Base-by-base conservation (phyloP, 495 filamentous ascomycete species). In the Lasiosphaeria miniovina region DNA sequence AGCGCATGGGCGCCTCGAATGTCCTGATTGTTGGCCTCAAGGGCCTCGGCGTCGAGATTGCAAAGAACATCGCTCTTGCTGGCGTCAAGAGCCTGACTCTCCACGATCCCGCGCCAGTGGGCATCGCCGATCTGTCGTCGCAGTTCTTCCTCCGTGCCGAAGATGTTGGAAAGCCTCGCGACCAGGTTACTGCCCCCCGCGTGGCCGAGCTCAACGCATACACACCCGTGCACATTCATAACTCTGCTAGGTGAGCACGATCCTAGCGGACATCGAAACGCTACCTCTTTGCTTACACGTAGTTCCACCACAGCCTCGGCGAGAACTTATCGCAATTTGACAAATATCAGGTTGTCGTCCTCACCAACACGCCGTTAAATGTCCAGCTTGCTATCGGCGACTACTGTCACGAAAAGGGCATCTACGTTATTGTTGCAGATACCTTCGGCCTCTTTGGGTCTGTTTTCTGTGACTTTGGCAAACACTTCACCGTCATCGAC, bases 11-110 rank as follows among this genome's bases (percentile, higher is more conserved):
- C 71, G 89, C 91, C 52, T 98, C 95, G 24, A 92, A 98, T 72
- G 85, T 99, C 49, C 88, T 99, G 17, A 84, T 99, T 54, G 89
- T 91, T 54, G 95, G 95, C 55, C 76, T 97, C 64, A 91, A 92
- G 71, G 94, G 95, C 17, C 83, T 99, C 36, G 95, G 95, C 76
- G 92, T 96, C 52, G 95, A 99, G 76, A 96, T 99, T 68, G 93
- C 95, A 63, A 99, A 99, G 81, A 98, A 99, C 65, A 90, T 99
- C 70, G 95, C 94, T 36, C 89, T 99, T 64, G 95, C 95, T 59
- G 95, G 95, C 67, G 95, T 86, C 68, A 83, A 86, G 72, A 85
- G 82, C 61, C 81, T 98, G 49, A 96, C 95, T 8, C 82, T 98
- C 49, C 88, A 88, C 75, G 89, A 95, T 68, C 89, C 91, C 33